Evolutionary conservation across 306 rosid genomes (phyloP), one percentile per base, ranked within the genome.

Genomic region (Glycine soja): DNA sequence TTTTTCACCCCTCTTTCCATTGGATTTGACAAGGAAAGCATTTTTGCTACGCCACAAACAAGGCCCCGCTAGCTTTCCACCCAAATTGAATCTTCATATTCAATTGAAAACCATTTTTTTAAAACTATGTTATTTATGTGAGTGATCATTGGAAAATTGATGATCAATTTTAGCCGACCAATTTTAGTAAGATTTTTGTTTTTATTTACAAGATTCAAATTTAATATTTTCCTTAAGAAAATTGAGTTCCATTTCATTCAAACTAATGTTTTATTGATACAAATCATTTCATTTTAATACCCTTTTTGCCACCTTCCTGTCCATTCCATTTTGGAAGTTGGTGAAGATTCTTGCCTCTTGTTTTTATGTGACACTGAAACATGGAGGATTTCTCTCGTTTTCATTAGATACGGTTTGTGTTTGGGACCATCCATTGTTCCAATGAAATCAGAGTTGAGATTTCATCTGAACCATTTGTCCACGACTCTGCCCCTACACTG

Each of bases 381-480:
- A 78, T 86, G 6, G 19, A 53, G 19, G 79, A 64, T 80, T 65
- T 76, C 70, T n/a, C 32, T 77, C 48, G 69, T 66, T 77, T 73
- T 62, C 72, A 61, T 52, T 48, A 43, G 83, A 47, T 72, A 79
- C 67, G 53, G 48, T 64, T 11, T 19, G 68, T 69, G 76, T 70
- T 76, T 47, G 76, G 78, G 88, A 43, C 86, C 82, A 75, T 57
- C 15, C 52, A 69, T 56, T 79, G 58, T 79, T 53, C 69, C 43
- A 52, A 47, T 75, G 68, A 9, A 48, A 54, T 36, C 63, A 72
- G 8, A 24, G 4, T 70, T 72, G 74, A 54, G 67, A 81, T 48
- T 65, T 42, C 58, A 32, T 67, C 64, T 42, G 53, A 59, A 80
- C 65, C 59, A 61, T 76, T 62, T 91, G 85, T 83, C 88, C 75